Evolutionary conservation across 345 rosid genomes (phyloP).

Genomic region (Citrus cavaleriei): DNA sequence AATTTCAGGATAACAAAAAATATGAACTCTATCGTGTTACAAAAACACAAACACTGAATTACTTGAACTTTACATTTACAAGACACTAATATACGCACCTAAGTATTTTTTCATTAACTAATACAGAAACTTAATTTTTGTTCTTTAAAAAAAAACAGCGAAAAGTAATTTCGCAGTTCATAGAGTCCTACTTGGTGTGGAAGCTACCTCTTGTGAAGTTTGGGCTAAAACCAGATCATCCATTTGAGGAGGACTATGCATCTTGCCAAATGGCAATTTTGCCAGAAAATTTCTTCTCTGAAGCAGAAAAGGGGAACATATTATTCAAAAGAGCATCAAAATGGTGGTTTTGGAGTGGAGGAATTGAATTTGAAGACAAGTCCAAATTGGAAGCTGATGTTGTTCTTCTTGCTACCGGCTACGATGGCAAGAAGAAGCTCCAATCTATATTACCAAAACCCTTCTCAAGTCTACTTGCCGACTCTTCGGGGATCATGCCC

Average conservation of each 20-base stretch:
- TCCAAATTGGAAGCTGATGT: conserved; percentile 51
- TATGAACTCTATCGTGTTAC: too few species aligned
- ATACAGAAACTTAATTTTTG: background rate
- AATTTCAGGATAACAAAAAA: too few species aligned
- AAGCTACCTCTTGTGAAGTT: conserved; percentile 45
- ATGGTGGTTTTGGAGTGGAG: conserved; percentile 51
- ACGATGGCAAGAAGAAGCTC: conserved; percentile 48
- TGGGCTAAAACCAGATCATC: conserved; percentile 56
- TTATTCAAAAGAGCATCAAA: conserved; percentile 41
- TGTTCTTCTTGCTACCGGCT: conserved; percentile 55
- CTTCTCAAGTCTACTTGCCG: conserved; percentile 27
- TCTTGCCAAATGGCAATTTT: conserved; percentile 61
- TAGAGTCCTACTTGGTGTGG: conserved; percentile 53
- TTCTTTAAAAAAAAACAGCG: conserved; percentile 21
- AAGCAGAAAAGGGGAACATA: conserved; percentile 57
- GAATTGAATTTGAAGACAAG: conserved; percentile 45
- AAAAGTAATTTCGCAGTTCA: conserved; percentile 42
- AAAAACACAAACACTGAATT: too few species aligned
- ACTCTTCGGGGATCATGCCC: conserved; percentile 47
- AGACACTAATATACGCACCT: background rate
- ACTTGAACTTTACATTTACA: too few species aligned
- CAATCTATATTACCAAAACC: conserved; percentile 39
- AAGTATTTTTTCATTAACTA: background rate
- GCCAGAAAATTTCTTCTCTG: conserved; percentile 51
- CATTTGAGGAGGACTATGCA: conserved; percentile 54